Conservation (phyloP, 495 filamentous ascomycete species). For the Delitschia confertaspora region DNA sequence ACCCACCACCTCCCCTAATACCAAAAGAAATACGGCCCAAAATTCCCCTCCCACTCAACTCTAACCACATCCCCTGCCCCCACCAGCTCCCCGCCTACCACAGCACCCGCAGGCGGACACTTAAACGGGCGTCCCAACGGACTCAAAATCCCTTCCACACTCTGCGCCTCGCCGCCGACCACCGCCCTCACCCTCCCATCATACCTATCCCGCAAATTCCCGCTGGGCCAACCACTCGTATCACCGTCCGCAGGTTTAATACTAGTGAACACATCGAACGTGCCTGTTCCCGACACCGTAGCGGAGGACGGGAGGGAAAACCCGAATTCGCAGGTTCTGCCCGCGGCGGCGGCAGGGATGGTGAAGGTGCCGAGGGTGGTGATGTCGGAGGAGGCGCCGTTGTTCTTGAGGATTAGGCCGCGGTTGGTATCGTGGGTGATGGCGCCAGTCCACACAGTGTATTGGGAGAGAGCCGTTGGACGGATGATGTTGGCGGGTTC, state of each 20-base stretch:
- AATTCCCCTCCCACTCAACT: slow-evolving; percentile 4
- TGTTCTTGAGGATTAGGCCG: slow-evolving; percentile 4
- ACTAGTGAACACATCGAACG: slow-evolving; percentile 4
- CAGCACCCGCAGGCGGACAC: slow-evolving; percentile 1
- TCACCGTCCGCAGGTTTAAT: neutral
- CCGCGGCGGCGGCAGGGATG: neutral
- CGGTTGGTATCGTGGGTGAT: neutral
- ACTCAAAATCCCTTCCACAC: neutral
- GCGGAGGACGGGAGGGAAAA: neutral
- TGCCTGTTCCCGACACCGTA: neutral
- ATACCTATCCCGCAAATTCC: slow-evolving; percentile 2
- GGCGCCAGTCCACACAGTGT: slow-evolving; percentile 1
- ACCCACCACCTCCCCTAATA: no score
- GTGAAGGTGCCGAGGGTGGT: slow-evolving; percentile 9
- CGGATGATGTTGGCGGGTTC: neutral
- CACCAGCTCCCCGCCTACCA: slow-evolving; percentile 3
- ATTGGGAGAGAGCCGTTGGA: slow-evolving; percentile 1
- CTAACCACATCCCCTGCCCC: slow-evolving; percentile 3
- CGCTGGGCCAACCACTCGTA: slow-evolving; percentile 1
- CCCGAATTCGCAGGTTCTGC: slow-evolving; percentile 8
- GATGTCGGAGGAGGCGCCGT: neutral
- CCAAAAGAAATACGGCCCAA: slow-evolving; percentile 4
- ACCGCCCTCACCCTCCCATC: neutral
- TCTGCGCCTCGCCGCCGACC: neutral
- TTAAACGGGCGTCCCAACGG: neutral